Conservation (phyloP, 2,329 filamentous ascomycete genomes). For the Albifimbria verrucaria region DNA sequence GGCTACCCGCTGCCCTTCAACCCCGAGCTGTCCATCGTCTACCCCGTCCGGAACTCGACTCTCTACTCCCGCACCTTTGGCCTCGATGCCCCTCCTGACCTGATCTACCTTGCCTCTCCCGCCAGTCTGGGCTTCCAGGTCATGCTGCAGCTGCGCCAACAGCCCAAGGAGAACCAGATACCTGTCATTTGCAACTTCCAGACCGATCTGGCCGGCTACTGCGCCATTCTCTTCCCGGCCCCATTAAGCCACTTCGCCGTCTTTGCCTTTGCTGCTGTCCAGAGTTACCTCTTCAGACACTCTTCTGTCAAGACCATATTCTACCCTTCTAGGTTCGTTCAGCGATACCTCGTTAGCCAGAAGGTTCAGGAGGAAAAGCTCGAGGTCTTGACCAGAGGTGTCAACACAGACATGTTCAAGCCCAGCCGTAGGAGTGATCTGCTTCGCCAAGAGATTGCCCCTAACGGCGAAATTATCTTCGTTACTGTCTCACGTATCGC, state of each 20-base stretch:
- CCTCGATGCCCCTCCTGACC: conserved; percentile 48
- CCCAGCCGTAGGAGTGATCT: conserved; percentile 48
- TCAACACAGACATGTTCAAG: conserved; percentile 61
- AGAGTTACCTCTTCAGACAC: conserved; percentile 65
- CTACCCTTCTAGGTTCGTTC: conserved; percentile 64
- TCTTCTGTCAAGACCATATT: conserved; percentile 62
- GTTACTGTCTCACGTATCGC: conserved; percentile 65
- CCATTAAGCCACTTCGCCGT: conserved; percentile 60
- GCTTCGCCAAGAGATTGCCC: conserved; percentile 53
- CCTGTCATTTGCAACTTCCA: conserved; percentile 68
- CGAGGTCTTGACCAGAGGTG: conserved; percentile 60
- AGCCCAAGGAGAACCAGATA: conserved; percentile 50
- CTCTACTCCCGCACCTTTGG: conserved; percentile 60
- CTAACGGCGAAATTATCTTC: conserved; percentile 61
- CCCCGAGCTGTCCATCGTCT: conserved; percentile 66
- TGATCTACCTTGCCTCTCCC: conserved; percentile 68
- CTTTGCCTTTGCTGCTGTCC: conserved; percentile 58
- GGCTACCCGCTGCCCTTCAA: conserved; percentile 70
- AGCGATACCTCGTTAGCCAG: conserved; percentile 56
- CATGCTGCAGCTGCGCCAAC: conserved; percentile 64
- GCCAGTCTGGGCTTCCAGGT: conserved; percentile 70
- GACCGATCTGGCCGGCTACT: conserved; percentile 68
- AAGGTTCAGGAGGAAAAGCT: conserved; percentile 55
- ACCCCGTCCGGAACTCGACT: conserved; percentile 62
- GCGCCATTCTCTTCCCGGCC: conserved; percentile 63